These are phyloP conservation scores for Daldinia loculata DNA, from an alignment of 495 filamentous ascomycete species.

Conservation along the genomic window DNA sequence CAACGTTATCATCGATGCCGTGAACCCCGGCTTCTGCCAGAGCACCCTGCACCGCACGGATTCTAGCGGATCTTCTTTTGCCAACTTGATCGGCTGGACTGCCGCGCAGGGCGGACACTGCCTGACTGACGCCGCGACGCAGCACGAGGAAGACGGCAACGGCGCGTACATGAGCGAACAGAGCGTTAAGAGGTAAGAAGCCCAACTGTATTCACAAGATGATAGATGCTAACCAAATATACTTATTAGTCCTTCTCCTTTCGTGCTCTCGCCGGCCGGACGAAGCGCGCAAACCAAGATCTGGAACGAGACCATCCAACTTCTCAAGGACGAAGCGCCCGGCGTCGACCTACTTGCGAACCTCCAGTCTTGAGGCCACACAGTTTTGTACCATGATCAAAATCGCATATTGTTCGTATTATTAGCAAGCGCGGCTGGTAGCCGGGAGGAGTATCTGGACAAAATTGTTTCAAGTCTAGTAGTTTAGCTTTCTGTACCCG, in stretches of 20 bases:
- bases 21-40: conserved; percentile 36
- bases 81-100: conserved; percentile 28
- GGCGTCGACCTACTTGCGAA: not conserved
- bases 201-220: not conserved
- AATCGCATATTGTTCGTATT: not conserved
- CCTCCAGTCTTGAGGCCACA: not conserved
- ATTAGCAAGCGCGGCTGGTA: not conserved
- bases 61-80: conserved; percentile 17
- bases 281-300: conserved; percentile 9
- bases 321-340: conserved; percentile 3
- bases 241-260: conserved; percentile 17
- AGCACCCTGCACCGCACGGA: conserved; percentile 27
- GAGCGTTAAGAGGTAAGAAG: conserved; percentile 22
- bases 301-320: conserved; percentile 25
- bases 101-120: conserved; percentile 26
- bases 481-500: not conserved
- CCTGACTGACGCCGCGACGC: conserved; percentile 28
- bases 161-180: conserved; percentile 40
- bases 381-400: not conserved
- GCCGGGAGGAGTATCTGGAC: not conserved
- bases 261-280: conserved; percentile 14
- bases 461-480: not conserved
- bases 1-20: conserved; percentile 28
- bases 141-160: conserved; percentile 16
- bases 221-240: conserved; percentile 3